Evolutionary conservation across 2,329 filamentous ascomycete genomes (phyloP).

Genomic region (Juglanconis sp.): DNA sequence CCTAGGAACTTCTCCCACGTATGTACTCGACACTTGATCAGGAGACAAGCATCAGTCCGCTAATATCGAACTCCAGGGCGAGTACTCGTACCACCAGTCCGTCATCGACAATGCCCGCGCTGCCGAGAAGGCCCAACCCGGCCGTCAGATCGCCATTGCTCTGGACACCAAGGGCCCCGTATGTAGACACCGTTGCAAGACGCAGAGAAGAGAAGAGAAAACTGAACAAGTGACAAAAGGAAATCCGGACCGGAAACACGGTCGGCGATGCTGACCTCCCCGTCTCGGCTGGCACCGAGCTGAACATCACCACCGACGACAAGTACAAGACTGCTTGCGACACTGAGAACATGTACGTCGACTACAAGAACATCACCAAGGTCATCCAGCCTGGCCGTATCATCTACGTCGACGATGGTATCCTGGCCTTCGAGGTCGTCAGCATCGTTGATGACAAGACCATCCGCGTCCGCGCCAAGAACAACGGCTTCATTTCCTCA

Average conservation of each 20-base stretch:
- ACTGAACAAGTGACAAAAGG: slow-evolving; percentile 9
- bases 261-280: slow-evolving; percentile 69
- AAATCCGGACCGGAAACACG: slow-evolving; percentile 56
- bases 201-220: neutral
- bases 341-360: slow-evolving; percentile 95
- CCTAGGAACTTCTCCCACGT: slow-evolving; percentile 20
- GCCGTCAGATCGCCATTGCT: slow-evolving; percentile 91
- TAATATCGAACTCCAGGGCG: slow-evolving; percentile 48
- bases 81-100: slow-evolving; percentile 93
- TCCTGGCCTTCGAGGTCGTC: slow-evolving; percentile 92
- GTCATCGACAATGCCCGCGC: slow-evolving; percentile 94
- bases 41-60: neutral
- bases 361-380: slow-evolving; percentile 99
- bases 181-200: neutral
- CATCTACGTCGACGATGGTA: slow-evolving; percentile 98
- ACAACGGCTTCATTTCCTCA: slow-evolving; percentile 98
- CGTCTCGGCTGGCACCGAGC: slow-evolving; percentile 75
- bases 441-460: slow-evolving; percentile 86
- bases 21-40: slow-evolving; percentile 6
- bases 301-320: slow-evolving; percentile 97
- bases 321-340: slow-evolving; percentile 81
- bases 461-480: slow-evolving; percentile 79
- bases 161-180: slow-evolving; percentile 68
- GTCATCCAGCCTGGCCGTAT: slow-evolving; percentile 87
- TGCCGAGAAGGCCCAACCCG: slow-evolving; percentile 73